Evolutionary conservation across 129 eudicot species (phyloP).

Genomic region (Ambrosia artemisiifolia): DNA sequence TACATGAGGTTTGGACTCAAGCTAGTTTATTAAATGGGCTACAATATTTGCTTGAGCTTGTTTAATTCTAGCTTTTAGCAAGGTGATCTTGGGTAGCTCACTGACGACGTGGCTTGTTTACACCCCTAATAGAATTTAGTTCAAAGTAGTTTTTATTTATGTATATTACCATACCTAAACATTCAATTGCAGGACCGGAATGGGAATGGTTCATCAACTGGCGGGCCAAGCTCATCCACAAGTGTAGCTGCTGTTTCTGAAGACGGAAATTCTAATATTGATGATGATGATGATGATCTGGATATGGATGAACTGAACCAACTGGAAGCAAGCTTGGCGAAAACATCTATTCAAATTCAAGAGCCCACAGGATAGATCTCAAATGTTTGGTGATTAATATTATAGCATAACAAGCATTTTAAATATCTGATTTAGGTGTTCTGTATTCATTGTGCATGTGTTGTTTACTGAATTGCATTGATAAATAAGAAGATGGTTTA

Average conservation of each 20-base stretch:
- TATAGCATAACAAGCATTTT: not conserved
- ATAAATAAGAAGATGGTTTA: no score
- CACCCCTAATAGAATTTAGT: not conserved
- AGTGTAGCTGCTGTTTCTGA: constrained; percentile 38
- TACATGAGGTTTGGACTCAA: no score
- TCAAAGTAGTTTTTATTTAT: not conserved
- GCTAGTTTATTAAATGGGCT: no score
- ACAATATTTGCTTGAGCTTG: no score
- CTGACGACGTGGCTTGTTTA: no score
- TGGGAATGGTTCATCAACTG: constrained; percentile 36
- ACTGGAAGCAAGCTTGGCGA: constrained; percentile 80
- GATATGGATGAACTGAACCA: constrained; percentile 76
- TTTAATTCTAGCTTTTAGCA: no score
- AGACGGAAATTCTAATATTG: constrained; percentile 33
- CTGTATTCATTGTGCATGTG: no score
- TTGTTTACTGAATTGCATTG: no score
- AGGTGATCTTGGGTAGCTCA: no score
- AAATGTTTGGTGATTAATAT: not conserved
- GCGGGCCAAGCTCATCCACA: constrained; percentile 50
- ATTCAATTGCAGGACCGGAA: constrained; percentile 38
- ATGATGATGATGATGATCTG: constrained; percentile 63
- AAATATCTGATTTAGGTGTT: not conserved
- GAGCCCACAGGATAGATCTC: constrained; percentile 39
- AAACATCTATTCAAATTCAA: constrained; percentile 59
- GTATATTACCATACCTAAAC: not conserved